These are phyloP conservation scores for Alternaria gansuensis DNA, from an alignment of 2,329 filamentous ascomycete genomes.

Conservation along the genomic window DNA sequence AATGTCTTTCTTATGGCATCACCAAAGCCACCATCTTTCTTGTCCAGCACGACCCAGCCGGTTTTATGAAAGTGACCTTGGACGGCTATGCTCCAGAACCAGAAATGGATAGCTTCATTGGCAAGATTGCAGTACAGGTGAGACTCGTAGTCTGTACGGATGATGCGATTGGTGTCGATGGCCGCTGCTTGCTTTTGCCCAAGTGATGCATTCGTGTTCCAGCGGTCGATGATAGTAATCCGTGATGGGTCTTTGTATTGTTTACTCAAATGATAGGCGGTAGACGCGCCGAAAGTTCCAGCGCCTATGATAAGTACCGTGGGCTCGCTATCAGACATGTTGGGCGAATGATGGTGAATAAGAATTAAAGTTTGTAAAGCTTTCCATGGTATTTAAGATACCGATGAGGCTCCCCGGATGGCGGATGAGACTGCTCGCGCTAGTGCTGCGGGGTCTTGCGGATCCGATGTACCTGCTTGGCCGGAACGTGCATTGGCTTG, in stretches of 20 bases:
- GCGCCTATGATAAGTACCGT: constrained; percentile 67
- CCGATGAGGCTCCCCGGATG: constrained; percentile 9
- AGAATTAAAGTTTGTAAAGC: constrained; percentile 3
- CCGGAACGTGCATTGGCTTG: constrained; percentile 15
- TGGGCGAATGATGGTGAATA: neutral
- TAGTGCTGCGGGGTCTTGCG: constrained; percentile 23
- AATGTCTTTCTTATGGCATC: constrained; percentile 65
- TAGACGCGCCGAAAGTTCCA: constrained; percentile 72
- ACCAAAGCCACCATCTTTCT: constrained; percentile 58
- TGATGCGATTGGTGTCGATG: constrained; percentile 69
- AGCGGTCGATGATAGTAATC: constrained; percentile 45
- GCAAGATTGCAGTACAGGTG: constrained; percentile 64
- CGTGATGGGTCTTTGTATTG: constrained; percentile 57
- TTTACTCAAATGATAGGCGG: constrained; percentile 69
- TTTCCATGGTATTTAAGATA: constrained; percentile 3
- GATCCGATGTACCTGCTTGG: constrained; percentile 20
- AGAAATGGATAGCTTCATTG: constrained; percentile 53
- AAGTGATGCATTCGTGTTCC: constrained; percentile 39
- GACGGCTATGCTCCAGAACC: constrained; percentile 51
- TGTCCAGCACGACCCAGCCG: constrained; percentile 66
- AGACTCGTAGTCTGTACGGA: constrained; percentile 67
- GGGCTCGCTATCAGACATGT: constrained; percentile 24
- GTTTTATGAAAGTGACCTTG: constrained; percentile 63
- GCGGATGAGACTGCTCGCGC: constrained; percentile 14
- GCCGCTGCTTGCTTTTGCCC: constrained; percentile 63